Base-by-base conservation (phyloP, 441 rosid species). In the Populus trichocarpa region DNA sequence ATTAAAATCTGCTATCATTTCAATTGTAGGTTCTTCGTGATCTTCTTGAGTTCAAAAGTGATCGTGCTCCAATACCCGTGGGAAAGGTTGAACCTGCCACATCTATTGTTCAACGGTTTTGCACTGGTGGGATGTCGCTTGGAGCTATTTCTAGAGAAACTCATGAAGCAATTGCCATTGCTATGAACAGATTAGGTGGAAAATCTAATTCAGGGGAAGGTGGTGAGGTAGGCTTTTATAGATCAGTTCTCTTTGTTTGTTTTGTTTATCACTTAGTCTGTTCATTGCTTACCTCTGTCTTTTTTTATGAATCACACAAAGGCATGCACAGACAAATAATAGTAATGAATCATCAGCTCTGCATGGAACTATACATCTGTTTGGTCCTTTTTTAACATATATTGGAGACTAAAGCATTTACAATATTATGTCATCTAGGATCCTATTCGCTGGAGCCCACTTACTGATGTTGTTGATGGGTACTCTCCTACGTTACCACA, bases 121-220 rank as follows among this genome's bases (percentile, higher is more conserved):
- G 99, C 87, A 96, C 99, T 67, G 99, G 98, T 75, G 99, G 98
- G 77, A 96, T 96, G 98, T 94, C 99, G 10, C 98, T 96, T 65
- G 99, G 99, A 81, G 99, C 99, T 81, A 96, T 96, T 75, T 96
- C 99, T 72, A 93, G 99, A 87, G 99, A 96, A 84, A 96, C 99
- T 83, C 99, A 96, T 82, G 99, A 96, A 88, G 98, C 98, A 36
- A 96, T 96, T 87, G 98, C 98, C 84, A 89, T 94, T 85, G 99
- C 98, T 67, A 96, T 94, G 99, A 96, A 96, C 82, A 94, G 98
- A 81, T 42, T 96, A 72, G 92, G 98, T 83, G 99, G 99, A 23
- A 96, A 90, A 85, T 96, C 98, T 73, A 96, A 96, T 88, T 94
- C 99, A 5, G 98, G 98, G 75, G 99, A 96, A 92, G 99, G 99